Conservation (phyloP, 1,139 yeast genomes). For the Taphrina pruni region DNA sequence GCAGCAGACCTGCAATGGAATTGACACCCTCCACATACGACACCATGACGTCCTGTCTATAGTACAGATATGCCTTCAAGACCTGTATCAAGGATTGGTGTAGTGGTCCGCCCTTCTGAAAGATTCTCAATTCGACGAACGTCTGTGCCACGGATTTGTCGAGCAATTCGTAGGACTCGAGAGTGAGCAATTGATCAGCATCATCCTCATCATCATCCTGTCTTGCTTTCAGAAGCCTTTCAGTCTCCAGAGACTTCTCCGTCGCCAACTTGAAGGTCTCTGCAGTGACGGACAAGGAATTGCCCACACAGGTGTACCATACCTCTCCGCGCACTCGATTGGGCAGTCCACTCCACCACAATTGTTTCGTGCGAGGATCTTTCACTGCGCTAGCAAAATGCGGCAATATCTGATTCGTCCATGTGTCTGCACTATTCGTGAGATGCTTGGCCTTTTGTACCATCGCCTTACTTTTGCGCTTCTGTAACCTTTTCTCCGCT, state of each 20-base stretch:
- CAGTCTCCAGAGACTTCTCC: conserved; percentile 46
- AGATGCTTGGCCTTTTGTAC: conserved; percentile 51
- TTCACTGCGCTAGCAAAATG: conserved; percentile 53
- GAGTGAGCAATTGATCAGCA: conserved; percentile 12
- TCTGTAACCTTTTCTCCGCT: conserved; percentile 49
- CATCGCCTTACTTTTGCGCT: conserved; percentile 49
- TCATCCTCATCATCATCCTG: conserved; percentile 12
- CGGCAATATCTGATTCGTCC: conserved; percentile 58
- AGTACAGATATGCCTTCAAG: conserved; percentile 51
- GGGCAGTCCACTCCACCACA: conserved; percentile 75
- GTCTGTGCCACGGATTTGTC: conserved; percentile 51
- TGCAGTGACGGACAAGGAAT: conserved; percentile 49
- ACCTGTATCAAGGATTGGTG: conserved; percentile 52
- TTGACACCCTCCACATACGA: conserved; percentile 47
- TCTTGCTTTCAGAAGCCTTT: conserved; percentile 34
- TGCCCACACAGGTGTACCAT: conserved; percentile 59
- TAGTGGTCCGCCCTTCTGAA: conserved; percentile 53
- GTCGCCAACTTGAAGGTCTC: conserved; percentile 47
- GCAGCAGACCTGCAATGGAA: conserved; percentile 56
- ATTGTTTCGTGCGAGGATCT: conserved; percentile 57
- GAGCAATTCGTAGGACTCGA: conserved; percentile 15
- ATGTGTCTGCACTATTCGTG: conserved; percentile 54
- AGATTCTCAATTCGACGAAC: conserved; percentile 58
- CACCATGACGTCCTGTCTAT: conserved; percentile 49
- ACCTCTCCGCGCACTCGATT: conserved; percentile 57